These are phyloP conservation scores for Castanea mollissima DNA, from an alignment of 306 rosid species.

Conservation along the genomic window DNA sequence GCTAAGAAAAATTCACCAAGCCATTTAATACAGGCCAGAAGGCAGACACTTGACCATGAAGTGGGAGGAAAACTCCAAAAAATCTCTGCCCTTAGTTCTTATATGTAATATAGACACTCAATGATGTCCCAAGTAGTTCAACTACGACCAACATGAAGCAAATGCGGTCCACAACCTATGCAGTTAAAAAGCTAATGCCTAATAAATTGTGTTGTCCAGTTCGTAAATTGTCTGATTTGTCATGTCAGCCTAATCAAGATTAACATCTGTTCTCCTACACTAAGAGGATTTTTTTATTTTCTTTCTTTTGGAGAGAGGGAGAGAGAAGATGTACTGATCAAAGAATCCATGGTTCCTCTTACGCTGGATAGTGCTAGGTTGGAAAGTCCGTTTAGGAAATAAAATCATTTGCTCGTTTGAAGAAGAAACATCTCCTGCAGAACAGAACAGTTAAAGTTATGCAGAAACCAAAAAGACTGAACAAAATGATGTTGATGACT, in stretches of 20 bases:
- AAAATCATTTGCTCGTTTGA: slow-evolving; percentile 72
- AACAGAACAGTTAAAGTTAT: background rate
- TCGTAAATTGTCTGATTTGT: background rate
- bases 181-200: background rate
- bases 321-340: slow-evolving; percentile 59
- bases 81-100: background rate
- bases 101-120: background rate
- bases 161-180: background rate
- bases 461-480: background rate
- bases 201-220: background rate
- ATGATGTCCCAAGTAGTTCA: background rate
- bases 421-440: slow-evolving; percentile 54
- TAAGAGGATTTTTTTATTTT: background rate
- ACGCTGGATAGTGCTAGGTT: slow-evolving; percentile 76
- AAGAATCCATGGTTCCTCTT: slow-evolving; percentile 91
- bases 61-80: background rate
- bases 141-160: background rate
- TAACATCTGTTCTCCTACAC: background rate
- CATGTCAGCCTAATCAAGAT: background rate
- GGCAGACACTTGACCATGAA: background rate
- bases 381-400: slow-evolving; percentile 83
- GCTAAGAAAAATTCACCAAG: background rate
- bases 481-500: background rate
- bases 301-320: background rate
- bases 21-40: background rate